phyloP scores from a whole-genome alignment of 139 green algal genomes.

The Marvania coccoides region DNA sequence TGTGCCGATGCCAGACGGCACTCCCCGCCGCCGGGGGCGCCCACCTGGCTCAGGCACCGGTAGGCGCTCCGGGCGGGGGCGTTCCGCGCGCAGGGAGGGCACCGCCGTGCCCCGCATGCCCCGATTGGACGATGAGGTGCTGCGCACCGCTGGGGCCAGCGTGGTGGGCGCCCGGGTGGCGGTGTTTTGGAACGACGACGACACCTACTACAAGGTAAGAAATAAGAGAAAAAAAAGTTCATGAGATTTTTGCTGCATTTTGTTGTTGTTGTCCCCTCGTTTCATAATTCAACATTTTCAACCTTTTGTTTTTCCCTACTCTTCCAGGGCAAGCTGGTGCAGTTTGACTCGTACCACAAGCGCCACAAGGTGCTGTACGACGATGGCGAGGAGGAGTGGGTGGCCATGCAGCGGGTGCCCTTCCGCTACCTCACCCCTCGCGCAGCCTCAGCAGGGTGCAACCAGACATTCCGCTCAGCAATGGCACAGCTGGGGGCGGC shows the following conservation, averaged over 20 bases:
- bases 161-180: slow-evolving; percentile 24
- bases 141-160: slow-evolving; percentile 4
- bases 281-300: neutral
- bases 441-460: slow-evolving; percentile 8
- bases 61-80: neutral
- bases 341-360: slow-evolving; percentile 43
- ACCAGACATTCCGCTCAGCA: neutral
- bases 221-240: too few species aligned
- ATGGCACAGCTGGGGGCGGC: slow-evolving; percentile 30
- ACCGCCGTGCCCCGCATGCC: neutral
- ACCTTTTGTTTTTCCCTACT: neutral
- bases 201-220: slow-evolving; percentile 32
- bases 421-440: slow-evolving; percentile 30
- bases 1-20: too few species aligned
- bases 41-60: neutral
- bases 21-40: neutral
- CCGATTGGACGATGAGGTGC: slow-evolving; percentile 10
- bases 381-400: slow-evolving; percentile 50
- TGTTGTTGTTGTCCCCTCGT: neutral
- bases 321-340: slow-evolving; percentile 23
- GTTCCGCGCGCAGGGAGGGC: neutral
- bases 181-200: slow-evolving; percentile 30
- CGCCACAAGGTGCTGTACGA: slow-evolving; percentile 51
- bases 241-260: too few species aligned
- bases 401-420: slow-evolving; percentile 30